A percentile compares a stretch with the other conserved stretches of the same genome.
Evolutionary conservation across 108 stramenopile genomes (phyloP).

Genomic region (Seminavis robusta): DNA sequence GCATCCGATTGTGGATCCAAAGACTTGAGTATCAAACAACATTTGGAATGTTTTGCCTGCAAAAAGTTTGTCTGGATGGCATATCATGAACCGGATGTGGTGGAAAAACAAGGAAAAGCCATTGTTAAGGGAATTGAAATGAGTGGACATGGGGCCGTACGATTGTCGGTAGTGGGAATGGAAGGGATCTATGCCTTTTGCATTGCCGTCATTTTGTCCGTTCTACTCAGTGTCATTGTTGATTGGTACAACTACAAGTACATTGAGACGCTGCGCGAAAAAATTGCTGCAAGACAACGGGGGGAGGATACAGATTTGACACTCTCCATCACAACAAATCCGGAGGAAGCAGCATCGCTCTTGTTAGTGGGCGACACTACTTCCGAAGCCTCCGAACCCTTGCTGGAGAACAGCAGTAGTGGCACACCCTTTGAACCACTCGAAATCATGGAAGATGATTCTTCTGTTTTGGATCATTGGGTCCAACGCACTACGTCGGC

Average conservation of each 20-base stretch:
- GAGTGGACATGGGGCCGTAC: conserved; percentile 61
- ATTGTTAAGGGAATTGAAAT: conserved; percentile 55
- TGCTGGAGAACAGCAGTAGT: no score
- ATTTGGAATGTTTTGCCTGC: conserved; percentile 46
- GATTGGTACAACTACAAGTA: conserved; percentile 54
- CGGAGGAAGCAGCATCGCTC: background rate
- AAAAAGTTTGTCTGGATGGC: conserved; percentile 38
- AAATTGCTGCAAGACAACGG: no score
- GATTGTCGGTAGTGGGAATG: conserved; percentile 68
- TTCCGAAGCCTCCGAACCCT: no score
- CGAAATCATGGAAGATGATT: no score
- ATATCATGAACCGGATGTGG: conserved; percentile 57
- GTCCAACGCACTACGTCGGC: no score
- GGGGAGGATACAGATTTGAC: conserved; percentile 1
- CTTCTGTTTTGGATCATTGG: no score
- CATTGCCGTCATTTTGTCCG: conserved; percentile 73
- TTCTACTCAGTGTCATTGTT: conserved; percentile 65
- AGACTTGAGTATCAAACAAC: no score
- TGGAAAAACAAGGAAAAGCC: conserved; percentile 34
- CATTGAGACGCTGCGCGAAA: no score
- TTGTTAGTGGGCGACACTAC: no score
- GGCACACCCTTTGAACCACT: no score
- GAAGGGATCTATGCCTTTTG: conserved; percentile 79
- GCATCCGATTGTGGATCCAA: no score
- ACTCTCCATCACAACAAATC: background rate